These are phyloP conservation scores for Wallacemonas sp. DNA, from an alignment of 208 protist species.

Conservation along the genomic window DNA sequence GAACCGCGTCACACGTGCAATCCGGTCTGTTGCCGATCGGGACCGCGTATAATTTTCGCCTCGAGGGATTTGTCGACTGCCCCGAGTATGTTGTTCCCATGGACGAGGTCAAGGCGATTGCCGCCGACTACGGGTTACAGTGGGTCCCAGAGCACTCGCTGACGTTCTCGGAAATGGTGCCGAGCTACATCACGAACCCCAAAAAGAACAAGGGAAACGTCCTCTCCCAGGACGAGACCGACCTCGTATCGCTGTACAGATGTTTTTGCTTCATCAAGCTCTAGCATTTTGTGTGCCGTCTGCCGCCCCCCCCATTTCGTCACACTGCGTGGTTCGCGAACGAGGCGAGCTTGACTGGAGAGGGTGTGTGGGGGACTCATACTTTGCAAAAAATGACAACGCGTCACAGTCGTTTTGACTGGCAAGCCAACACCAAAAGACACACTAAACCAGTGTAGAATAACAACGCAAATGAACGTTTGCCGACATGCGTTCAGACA, in stretches of 20 bases:
- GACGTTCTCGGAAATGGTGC: conserved; percentile 42
- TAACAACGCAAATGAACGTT: too few relatives aligned
- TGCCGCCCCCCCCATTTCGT: not conserved
- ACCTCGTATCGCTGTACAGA: conserved; percentile 71
- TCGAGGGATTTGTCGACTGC: conserved; percentile 91
- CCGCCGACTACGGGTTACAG: conserved; percentile 19
- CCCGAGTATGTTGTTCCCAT: conserved; percentile 79
- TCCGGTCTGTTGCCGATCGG: conserved; percentile 56
- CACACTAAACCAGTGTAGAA: too few relatives aligned
- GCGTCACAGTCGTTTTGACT: too few relatives aligned
- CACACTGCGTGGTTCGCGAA: too few relatives aligned
- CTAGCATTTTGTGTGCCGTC: not conserved
- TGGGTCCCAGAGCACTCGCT: conserved; percentile 24
- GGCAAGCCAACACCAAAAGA: too few relatives aligned
- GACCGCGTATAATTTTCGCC: conserved; percentile 70
- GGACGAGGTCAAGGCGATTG: conserved; percentile 29
- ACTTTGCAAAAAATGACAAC: too few relatives aligned
- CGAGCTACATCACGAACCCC: conserved; percentile 32
- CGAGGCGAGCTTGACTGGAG: too few relatives aligned
- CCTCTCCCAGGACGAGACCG: conserved; percentile 47
- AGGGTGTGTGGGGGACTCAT: too few relatives aligned
- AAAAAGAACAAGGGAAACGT: conserved; percentile 61
- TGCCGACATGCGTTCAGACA: too few relatives aligned
- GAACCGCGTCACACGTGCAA: too few relatives aligned
- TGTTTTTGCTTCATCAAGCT: conserved; percentile 60